Conservation (phyloP, 441 rosid species). For the Manihot esculenta region DNA sequence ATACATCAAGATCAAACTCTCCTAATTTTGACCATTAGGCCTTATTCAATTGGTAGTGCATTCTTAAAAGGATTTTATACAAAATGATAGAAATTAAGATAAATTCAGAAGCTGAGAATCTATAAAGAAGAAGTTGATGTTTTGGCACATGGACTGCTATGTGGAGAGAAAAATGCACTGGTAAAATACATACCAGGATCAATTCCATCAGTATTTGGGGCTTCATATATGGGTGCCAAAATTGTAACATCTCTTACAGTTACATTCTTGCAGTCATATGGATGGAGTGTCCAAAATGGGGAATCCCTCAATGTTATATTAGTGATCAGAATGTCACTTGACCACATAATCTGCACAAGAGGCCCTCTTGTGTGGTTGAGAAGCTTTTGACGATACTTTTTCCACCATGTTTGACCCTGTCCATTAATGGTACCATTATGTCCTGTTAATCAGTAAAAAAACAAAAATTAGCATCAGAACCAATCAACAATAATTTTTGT, state of each 20-base stretch:
- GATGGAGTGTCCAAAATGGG: slow-evolving; percentile 97
- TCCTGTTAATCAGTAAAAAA: slow-evolving; percentile 50
- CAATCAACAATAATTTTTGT: neutral
- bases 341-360: slow-evolving; percentile 93
- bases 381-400: slow-evolving; percentile 82
- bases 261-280: slow-evolving; percentile 90
- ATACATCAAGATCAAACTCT: too few species aligned
- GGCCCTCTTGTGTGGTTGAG: slow-evolving; percentile 94
- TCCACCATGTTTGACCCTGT: slow-evolving; percentile 98
- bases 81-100: neutral
- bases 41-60: neutral
- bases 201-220: slow-evolving; percentile 96
- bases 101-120: neutral
- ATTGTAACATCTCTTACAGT: slow-evolving; percentile 73
- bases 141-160: neutral
- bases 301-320: slow-evolving; percentile 79
- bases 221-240: slow-evolving; percentile 73
- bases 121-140: neutral
- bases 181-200: slow-evolving; percentile 69
- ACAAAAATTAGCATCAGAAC: neutral
- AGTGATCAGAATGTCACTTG: slow-evolving; percentile 73
- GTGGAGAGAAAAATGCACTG: neutral
- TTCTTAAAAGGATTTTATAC: neutral
- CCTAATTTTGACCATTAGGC: too few species aligned
- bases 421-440: slow-evolving; percentile 95